Evolutionary conservation across 345 rosid species (phyloP), one percentile per base, ranked within the genome.

Genomic region (Eucalyptus caleyi): DNA sequence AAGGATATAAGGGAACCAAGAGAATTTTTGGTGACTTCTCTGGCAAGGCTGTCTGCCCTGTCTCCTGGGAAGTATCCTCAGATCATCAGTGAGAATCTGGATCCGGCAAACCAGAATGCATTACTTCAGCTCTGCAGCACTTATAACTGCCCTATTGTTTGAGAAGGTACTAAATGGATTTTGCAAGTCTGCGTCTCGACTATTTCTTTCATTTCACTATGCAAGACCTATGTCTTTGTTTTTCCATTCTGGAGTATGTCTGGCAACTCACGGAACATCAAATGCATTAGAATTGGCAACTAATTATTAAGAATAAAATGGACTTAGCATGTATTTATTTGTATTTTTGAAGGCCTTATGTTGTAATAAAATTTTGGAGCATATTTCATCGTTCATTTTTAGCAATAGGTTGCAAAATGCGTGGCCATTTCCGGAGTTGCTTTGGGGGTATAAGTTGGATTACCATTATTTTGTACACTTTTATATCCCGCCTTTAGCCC

Each of bases 11-110:
- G 90, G 89, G 97, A 97, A 92, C 96, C 99, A 10, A 96, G 95
- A 89, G 94, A 98, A 91, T 98, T 95, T 67, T 88, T 97, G 88
- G 97, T 94, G 30, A 93, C 94, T 90, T 93, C 98, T 51, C 87
- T 98, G 91, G 94, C 95, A 18, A 91, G 92, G 60, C 95, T 97
- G 88, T 92, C 96, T 91, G 91, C 96, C 80, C 87, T 86, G 81
- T 93, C 94, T 81, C 98, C 99, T 88, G 99, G 98, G 59, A 96
- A 94, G 93, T 97, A 87, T 89, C 95, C 97, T 18, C 95, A 93
- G 93, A 94, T 96, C 21, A 98, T 98, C 54, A 92, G 91, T 18
- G 96, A 94, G 92, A 93, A 94, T 90, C 95, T 98, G 21, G 99
- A 95, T 82, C 89, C 95, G 83, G 94, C 96, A 86, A 98, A 98